Base-by-base conservation (phyloP, 106 monocot species). In the Allium sativum region DNA sequence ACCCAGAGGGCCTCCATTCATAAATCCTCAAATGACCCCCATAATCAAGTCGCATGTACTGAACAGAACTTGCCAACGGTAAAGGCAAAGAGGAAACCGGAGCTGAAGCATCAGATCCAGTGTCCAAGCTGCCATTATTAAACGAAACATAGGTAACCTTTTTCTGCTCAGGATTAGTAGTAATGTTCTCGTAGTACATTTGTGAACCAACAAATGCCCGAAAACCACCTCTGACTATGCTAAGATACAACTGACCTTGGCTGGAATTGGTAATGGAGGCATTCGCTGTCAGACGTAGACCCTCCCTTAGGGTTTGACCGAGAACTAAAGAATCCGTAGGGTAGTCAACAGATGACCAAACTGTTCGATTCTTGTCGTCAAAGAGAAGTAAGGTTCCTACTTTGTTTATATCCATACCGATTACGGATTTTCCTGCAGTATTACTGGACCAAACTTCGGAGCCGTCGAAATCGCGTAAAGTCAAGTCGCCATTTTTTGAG, bases 291-390 rank as follows among this genome's bases (percentile, higher is more conserved):
- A 82, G 70, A 6, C 53, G 53, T 42, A 59, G 62, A 1, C 77
- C 82, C 40, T 47, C 31, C 12, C 12, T 12, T 13, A 82, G 56
- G 9, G 57, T 45, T 68, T 82, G 82, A 12, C 79, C 76, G n/a
- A 50, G 22, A 1, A 90, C 41, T 16, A 81, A 43, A 10, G 79
- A 55, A 60, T 90, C 85, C 3, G 76, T 79, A 15, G 81, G 84
- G 59, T 74, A 50, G 8, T 76, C 66, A 53, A 80, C 78, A 0
- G 85, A 85, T 9, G 75, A 59, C 82, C 89, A 90, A 0, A 85
- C 59, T 5, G 64, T 7, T 3, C 51, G 42, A 12, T 70, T 70
- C 4, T 67, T 54, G n/a, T 7, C 9, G 48, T 67, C 48, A 19
- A 75, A 62, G 22, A 90, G 74, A 8, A 82, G 56, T 9, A 90